Evolutionary conservation across 768 basidiomycete species (phyloP), one percentile per base, ranked within the genome.

Genomic region (Auriculariales sp.): DNA sequence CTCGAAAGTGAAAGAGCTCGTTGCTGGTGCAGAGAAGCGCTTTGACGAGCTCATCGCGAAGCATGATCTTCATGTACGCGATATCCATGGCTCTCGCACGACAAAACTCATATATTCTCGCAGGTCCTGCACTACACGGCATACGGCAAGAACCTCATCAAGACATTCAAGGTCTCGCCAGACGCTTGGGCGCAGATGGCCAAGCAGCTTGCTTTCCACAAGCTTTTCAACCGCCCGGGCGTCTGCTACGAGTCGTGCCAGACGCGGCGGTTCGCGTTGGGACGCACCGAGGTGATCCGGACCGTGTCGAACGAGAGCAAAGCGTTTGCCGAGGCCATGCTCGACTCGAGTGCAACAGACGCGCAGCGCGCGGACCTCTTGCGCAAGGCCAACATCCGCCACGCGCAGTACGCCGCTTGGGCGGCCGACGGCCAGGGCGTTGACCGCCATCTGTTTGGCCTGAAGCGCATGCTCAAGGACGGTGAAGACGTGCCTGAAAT

Each of bases 111-210:
- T 34, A 30, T 39, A 42, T 32, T 46, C 17, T 35, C n/a, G 11
- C 54, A 82, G 73, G 84, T 88, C 24, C 68, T 89, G 39, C 82
- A 92, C 59, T 92, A 89, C 57, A 78, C 83, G 58, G 84, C 79
- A 3, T 95, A 92, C 62, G 95, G 95, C 52, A 94, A 94, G 67
- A 70, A 76, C 56, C 64, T 75, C 56, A 87, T 92, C 68, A 97
- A 95, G 70, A 72, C 70, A 50, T 77, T 75, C 73, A 81, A 81
- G 59, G 71, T 77, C 44, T 91, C 87, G 1, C 95, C 94, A 0
- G 95, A 99, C 59, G 92, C 93, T 25, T 92, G 91, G 81, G 87
- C 75, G 15, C 95, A 99, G 67, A 73, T 98, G 49, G 81, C 93
- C 56, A 97, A 93, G 69, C 94, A 97, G 65, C 81, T 97, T 44